These are phyloP conservation scores for Rubroboletus pulcherrimus DNA, from an alignment of 768 basidiomycete genomes.

Conservation along the genomic window DNA sequence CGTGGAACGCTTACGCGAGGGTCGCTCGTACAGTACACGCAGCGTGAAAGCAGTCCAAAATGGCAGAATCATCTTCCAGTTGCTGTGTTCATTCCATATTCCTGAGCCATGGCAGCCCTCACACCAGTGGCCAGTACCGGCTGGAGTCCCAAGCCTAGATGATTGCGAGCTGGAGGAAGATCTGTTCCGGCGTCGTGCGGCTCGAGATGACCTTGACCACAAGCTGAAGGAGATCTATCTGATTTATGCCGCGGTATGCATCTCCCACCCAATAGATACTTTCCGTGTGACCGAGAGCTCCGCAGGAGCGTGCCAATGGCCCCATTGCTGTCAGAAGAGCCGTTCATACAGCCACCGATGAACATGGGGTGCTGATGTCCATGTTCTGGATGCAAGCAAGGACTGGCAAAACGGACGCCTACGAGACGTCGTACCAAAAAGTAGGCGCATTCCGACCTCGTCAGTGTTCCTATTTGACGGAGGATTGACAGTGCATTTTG, in stretches of 20 bases:
- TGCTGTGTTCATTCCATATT: conserved; percentile 79
- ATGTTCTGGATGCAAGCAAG: conserved; percentile 83
- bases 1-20: conserved; percentile 72
- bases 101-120: conserved; percentile 74
- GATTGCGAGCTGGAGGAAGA: conserved; percentile 60
- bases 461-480: conserved; percentile 1
- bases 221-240: conserved; percentile 32
- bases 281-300: conserved; percentile 27
- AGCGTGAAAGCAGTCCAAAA: conserved; percentile 56
- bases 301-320: conserved; percentile 61
- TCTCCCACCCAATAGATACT: conserved; percentile 12
- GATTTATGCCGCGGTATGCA: conserved; percentile 26
- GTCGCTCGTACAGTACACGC: conserved; percentile 68
- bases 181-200: conserved; percentile 26
- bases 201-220: conserved; percentile 32
- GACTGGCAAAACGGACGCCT: conserved; percentile 50
- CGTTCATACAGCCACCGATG: conserved; percentile 36
- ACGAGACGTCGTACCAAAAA: conserved; percentile 74
- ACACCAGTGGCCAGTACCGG: conserved; percentile 68
- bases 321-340: conserved; percentile 66
- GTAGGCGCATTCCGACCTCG: conserved; percentile 31
- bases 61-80: conserved; percentile 52
- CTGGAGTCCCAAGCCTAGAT: conserved; percentile 49
- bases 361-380: conserved; percentile 47
- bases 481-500: conserved; percentile 60